Base-by-base conservation (phyloP, 768 basidiomycete species). In the Pleurotus tuoliensis region DNA sequence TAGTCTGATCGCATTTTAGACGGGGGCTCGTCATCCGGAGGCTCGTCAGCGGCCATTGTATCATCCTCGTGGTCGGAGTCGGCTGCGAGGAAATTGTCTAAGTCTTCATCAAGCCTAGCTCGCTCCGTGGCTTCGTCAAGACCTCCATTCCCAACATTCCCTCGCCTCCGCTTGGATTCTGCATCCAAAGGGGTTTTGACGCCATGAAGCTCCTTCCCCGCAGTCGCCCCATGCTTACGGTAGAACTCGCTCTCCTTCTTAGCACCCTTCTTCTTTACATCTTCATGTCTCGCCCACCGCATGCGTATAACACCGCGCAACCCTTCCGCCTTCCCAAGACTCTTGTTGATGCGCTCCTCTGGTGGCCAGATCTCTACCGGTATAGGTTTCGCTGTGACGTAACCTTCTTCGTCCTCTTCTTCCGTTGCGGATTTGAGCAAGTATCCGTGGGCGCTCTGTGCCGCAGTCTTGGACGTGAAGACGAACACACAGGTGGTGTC, bases 401-500 rank as follows among this genome's bases (percentile, higher is more conserved):
- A 82, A 2, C 83, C 86, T 24, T 82, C 81, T 11, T 72, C 76
- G 47, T 84, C 83, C 4, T 77, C 73, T 43, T 80, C 75, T 61
- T 87, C 85, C 4, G 72, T 61, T 7, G 69, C 59, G 13, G 76
- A 70, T 66, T 85, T 86, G 61, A 78, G 78, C 15, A 91, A 76
- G 18, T 64, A 64, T 9, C 72, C 69, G 61, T 79, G 77, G 1
- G 82, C 86, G 1, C 71, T 62, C 22, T 79, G 77, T 11, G 90
- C 90, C 11, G 75, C 68, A 38, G 71, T 58, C 50, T 77, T 82
- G 39, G 81, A 77, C 5, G 78, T 70, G 65, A 91, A 94, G 43
- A 94, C 87, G 50, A 93, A 74, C 3, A 94, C 79, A 62, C 90
- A 92, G 22, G 88, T 91, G 20, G 75, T 86, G 71, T 94, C 92